Evolutionary conservation across 2,329 filamentous ascomycete species (phyloP), one percentile per base, ranked within the genome.

Genomic region (Fusarium sambucinum): DNA sequence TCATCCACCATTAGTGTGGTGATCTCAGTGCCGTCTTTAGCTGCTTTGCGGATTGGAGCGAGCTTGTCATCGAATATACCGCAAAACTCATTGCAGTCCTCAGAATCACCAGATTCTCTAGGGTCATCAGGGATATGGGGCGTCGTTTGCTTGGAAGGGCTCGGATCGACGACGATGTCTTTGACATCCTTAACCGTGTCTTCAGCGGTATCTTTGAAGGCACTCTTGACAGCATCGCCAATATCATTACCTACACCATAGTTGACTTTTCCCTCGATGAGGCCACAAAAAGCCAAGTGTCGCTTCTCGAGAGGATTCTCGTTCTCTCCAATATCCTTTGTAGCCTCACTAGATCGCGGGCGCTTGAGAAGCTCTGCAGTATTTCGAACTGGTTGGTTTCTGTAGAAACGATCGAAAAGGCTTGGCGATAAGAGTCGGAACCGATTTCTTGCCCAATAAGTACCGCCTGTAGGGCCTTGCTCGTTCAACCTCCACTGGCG

Each of bases 401-500:
- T n/a, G 5, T 8, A n/a, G 5, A 21, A 33, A 14, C 16, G 16
- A n/a, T 25, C 11, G 14, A 37, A 30, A 2, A 51, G 53, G 19
- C 37, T 12, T 6, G 23, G 29, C 25, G 9, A 14, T n/a, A 11
- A 5, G 12, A 5, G 4, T 14, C 5, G 27, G 13, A 19, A 21
- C 13, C 11, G 12, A 32, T 66, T 66, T n/a, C 33, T 2, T n/a
- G 35, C 23, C 29, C 46, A 65, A 66, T 1, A 3, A 17, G 0
- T 17, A 6, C 6, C 33, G 16, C 12, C 33, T 8, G 54, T 65
- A 7, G 59, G 59, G 6, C 48, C 62, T 9, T 19, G 27, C 6
- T 33, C n/a, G 6, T 64, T 65, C 5, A 44, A 32, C 48, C 64
- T 42, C 63, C 60, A 66, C 17, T 44, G 13, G 6, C 19, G 16